These are phyloP conservation scores for Phytophthora litchii DNA, from an alignment of 352 stramenopile genomes.

Conservation along the genomic window DNA sequence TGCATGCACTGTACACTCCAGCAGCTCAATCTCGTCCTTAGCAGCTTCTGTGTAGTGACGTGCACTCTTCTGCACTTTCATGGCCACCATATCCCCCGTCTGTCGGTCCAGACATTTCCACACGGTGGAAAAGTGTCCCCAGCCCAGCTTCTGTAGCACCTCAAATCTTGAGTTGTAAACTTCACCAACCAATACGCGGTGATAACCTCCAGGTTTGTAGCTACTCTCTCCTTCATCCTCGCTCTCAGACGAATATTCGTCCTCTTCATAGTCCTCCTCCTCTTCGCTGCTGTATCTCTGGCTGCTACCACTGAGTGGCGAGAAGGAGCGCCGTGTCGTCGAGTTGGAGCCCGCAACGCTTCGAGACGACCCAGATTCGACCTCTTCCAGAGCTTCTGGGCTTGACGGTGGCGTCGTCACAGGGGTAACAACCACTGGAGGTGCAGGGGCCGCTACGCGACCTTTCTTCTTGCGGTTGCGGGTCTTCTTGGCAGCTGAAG, in stretches of 20 bases:
- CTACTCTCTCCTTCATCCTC: slow-evolving; percentile 94
- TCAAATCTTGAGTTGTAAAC: slow-evolving; percentile 95
- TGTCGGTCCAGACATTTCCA: slow-evolving; percentile 96
- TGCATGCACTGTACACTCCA: slow-evolving; percentile 90
- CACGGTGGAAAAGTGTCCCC: slow-evolving; percentile 99
- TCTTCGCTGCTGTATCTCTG: slow-evolving; percentile 26
- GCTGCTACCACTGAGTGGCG: slow-evolving; percentile 35
- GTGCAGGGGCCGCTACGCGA: slow-evolving; percentile 8
- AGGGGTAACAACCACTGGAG: slow-evolving; percentile 12
- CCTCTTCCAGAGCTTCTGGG: slow-evolving; percentile 19
- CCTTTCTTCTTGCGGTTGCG: slow-evolving; percentile 46
- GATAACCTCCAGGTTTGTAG: slow-evolving; percentile 98
- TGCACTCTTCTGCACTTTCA: slow-evolving; percentile 98
- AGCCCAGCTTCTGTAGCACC: slow-evolving; percentile 98
- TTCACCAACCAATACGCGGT: slow-evolving; percentile 93
- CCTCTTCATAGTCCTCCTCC: slow-evolving; percentile 75
- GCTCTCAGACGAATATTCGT: slow-evolving; percentile 84
- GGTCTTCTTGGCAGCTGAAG: slow-evolving; percentile 28
- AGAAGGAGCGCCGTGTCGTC: slow-evolving; percentile 38
- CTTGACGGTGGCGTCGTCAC: slow-evolving; percentile 24
- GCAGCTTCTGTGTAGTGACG: slow-evolving; percentile 98
- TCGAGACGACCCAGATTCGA: slow-evolving; percentile 16
- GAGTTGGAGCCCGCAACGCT: slow-evolving; percentile 38
- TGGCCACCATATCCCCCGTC: slow-evolving; percentile 90
- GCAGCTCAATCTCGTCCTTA: slow-evolving; percentile 98